Conservation (phyloP, 768 basidiomycete species). For the Mrakia blollopis region DNA sequence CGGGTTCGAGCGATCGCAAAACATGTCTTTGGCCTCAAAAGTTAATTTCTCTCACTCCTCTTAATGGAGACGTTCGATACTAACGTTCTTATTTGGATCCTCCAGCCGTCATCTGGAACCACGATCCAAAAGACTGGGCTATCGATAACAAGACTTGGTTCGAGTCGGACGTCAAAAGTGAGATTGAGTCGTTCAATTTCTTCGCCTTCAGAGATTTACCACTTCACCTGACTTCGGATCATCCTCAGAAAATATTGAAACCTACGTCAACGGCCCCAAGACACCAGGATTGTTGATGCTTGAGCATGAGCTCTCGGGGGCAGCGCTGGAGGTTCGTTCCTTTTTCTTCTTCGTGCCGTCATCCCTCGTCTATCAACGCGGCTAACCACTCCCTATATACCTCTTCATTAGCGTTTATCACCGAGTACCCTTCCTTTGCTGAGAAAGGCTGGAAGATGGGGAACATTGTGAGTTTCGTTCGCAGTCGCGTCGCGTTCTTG, state of each 20-base stretch:
- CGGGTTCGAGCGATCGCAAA: slow-evolving; percentile 53
- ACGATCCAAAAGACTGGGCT: slow-evolving; percentile 49
- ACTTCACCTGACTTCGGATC: not conserved
- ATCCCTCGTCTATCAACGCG: not conserved
- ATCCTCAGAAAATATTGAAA: not conserved
- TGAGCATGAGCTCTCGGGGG: slow-evolving; percentile 69
- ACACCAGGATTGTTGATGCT: slow-evolving; percentile 71
- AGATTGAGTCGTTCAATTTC: not conserved
- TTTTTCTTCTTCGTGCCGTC: slow-evolving; percentile 10
- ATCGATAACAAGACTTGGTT: slow-evolving; percentile 1
- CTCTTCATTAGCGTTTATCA: slow-evolving; percentile 14
- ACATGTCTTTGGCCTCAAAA: slow-evolving; percentile 12
- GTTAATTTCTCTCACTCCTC: not conserved
- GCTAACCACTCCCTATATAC: not conserved
- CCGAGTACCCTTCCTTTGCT: slow-evolving; percentile 38
- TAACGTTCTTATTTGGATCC: slow-evolving; percentile 60
- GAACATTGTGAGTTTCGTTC: not conserved
- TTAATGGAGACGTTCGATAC: slow-evolving; percentile 59
- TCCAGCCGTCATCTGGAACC: slow-evolving; percentile 79
- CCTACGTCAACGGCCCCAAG: slow-evolving; percentile 58
- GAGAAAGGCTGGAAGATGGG: slow-evolving; percentile 64
- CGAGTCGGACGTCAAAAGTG: not conserved
- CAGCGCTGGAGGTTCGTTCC: slow-evolving; percentile 49
- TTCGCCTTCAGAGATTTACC: not conserved
- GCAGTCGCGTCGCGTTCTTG: not conserved